Conservation (phyloP, 768 basidiomycete species). For the Mycena chlorophos region DNA sequence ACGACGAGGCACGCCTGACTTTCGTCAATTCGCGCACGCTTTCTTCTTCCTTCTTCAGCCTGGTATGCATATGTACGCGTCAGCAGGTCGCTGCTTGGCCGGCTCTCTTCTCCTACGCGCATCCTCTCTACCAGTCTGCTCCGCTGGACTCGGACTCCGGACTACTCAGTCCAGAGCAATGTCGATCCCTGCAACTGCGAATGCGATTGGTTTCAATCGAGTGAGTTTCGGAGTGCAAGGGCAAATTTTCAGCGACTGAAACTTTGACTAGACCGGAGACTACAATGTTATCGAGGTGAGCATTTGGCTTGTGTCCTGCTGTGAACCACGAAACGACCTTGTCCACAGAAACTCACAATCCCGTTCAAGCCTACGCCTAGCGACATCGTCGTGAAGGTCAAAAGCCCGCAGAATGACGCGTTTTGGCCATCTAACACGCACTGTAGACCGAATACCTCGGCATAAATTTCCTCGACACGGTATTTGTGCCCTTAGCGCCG, state of each 20-base stretch:
- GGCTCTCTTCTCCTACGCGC: not conserved
- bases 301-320: not conserved
- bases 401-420: not conserved
- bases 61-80: not conserved
- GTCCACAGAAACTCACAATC: conserved; percentile 7
- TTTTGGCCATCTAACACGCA: not conserved
- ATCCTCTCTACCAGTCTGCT: not conserved
- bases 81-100: not conserved
- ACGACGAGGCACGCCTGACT: too few species aligned
- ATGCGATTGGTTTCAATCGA: conserved; percentile 15
- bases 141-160: not conserved
- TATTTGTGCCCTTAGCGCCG: not conserved
- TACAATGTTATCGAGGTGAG: conserved; percentile 58
- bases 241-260: conserved; percentile 38
- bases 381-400: conserved; percentile 51
- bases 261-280: conserved; percentile 43
- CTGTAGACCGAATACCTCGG: conserved; percentile 69
- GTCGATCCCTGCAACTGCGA: conserved; percentile 13
- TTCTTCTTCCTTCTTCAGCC: conserved; percentile 8
- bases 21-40: too few species aligned
- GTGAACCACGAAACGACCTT: not conserved
- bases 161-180: conserved; percentile 1
- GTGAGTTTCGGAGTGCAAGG: conserved; percentile 39
- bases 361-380: conserved; percentile 25
- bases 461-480: conserved; percentile 83